phyloP scores from a whole-genome alignment of 2,329 filamentous ascomycete species.

The Cladosporium velox region DNA sequence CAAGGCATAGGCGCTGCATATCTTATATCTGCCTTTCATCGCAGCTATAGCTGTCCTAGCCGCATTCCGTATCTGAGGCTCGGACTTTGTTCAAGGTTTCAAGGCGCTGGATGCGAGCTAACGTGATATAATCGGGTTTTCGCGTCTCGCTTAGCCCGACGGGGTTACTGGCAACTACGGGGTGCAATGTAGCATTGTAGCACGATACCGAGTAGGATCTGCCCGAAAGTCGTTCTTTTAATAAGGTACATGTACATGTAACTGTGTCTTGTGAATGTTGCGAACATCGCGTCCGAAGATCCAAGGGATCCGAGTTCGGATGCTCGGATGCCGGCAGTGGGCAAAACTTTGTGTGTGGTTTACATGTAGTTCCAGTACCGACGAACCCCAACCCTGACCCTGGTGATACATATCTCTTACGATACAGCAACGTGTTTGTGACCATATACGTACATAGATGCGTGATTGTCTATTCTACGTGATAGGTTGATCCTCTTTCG shows the following conservation, averaged over 20 bases:
- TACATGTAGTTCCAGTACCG: background rate
- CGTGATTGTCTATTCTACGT: too few species aligned
- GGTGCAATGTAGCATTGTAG: too few species aligned
- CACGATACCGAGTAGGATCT: background rate
- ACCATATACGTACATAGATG: too few species aligned
- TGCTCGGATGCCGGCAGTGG: background rate
- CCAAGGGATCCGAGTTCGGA: background rate
- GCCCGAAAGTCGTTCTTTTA: background rate
- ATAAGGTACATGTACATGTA: background rate
- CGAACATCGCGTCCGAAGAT: background rate
- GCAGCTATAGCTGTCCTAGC: background rate
- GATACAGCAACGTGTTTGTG: too few species aligned
- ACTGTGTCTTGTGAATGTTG: background rate
- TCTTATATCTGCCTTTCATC: background rate
- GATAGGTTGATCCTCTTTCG: too few species aligned
- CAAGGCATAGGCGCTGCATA: background rate
- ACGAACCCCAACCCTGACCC: background rate
- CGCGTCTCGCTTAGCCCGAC: background rate
- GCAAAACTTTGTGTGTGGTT: background rate
- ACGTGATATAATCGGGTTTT: background rate
- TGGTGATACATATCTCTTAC: background rate
- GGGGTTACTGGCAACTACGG: background rate
- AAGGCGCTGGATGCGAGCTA: background rate
- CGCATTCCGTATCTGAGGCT: background rate
- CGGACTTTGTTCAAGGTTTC: background rate